Base-by-base conservation (phyloP, 176 grass and related monocot genomes). In the Pontederia paniculata region DNA sequence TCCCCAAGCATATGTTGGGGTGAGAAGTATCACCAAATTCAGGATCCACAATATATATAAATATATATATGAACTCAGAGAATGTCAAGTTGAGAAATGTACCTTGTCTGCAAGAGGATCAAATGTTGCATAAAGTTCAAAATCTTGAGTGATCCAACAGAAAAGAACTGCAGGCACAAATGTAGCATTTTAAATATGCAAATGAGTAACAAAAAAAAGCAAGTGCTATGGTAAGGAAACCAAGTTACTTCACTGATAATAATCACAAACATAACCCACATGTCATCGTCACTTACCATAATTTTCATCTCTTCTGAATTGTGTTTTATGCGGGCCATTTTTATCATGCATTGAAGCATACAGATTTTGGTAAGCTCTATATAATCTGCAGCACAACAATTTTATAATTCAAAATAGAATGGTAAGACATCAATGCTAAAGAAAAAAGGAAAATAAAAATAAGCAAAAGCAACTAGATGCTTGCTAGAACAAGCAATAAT, bases 71-170 rank as follows among this genome's bases (percentile, higher is more conserved):
- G 1, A 31, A 31, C 25, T 31, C 25, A 31, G 28, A 37, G 28
- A 37, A 37, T 37, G 28, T 37, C 28, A 37, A 37, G 28, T 37
- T 37, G 12, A 68, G 44, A 54, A 55, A 28, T 68, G 9, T 63
- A 98, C 93, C 93, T 91, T 98, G 50, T 98, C 87, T 12, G 87
- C 78, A 45, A 98, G 63, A 60, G 83, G 87, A 76, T 80, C 79
- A 75, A 98, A 98, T 17, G 93, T 63, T 8, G 86, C 86, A 70
- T 98, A 98, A 14, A 98, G 75, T 63, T 98, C 93, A 77, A 98
- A 91, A 73, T 91, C 87, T 75, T 91, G 86, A 47, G 86, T 98
- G 71, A 91, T 91, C 93, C 93, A 98, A 62, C 87, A 91, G 54
- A 91, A 70, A 7, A 91, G 18, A 81, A 91, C 93, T 98, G 77